Base-by-base conservation (phyloP, 768 basidiomycete genomes). In the Pleurotus cornucopiae region DNA sequence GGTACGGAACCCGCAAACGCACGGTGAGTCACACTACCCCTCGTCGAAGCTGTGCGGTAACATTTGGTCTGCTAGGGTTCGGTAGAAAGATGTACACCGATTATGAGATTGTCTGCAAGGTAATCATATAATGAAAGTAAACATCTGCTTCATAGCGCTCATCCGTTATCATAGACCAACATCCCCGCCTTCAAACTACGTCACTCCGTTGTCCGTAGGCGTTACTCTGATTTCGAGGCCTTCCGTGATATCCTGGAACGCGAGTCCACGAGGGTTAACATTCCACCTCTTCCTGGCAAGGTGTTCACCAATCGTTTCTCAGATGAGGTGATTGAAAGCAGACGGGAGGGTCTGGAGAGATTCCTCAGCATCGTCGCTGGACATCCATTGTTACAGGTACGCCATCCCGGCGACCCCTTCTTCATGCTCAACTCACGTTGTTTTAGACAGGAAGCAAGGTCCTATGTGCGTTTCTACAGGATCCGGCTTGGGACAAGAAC, bases 81-180 rank as follows among this genome's bases (percentile, higher is more conserved):
- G 96, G 97, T 25, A 79, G 97, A 64, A 98, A 98, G 81, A 96
- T 96, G 95, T 99, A 91, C 73, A 99, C 97, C 41, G 96, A 98
- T 78, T 98, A 98, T 66, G 97, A 99, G 75, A 88, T 99, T 57
- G 88, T 98, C 45, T 97, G 94, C 81, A 94, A 94, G 84, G 95
- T 91, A 57, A 60, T 79, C 65, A 59, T 18, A 18, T 34, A 6
- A 5, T 9, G 40, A 41, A 34, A 34, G 30, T 34, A 34, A 11
- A 34, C 30, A 7, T 2, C 30, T 34, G 30, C 30, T 11, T 34
- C 30, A 30, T 30, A 11, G 11, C 30, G 11, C 30, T 34, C 9
- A 16, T n/a, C 25, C 6, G 30, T 14, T 43, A 51, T 26, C 61
- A 34, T 11, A 97, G 94, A 98, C 97, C 63, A 98, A 98, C 72